Base-by-base conservation (phyloP, 2,329 filamentous ascomycete genomes). In the Juglanconis sp. region DNA sequence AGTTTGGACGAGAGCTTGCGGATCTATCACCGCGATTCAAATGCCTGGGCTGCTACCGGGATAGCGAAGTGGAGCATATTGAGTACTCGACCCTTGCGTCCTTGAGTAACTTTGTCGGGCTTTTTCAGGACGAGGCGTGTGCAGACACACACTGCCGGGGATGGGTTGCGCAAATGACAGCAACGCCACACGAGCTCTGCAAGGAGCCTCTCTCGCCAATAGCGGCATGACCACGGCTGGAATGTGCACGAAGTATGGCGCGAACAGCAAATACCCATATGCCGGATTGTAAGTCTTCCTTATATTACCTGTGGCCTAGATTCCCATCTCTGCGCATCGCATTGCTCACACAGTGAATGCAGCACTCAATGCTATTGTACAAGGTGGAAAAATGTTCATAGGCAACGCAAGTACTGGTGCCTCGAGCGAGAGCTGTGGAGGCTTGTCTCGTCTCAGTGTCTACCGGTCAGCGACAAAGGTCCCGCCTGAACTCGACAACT, bases 401-500 rank as follows among this genome's bases (percentile, higher is more conserved):
- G 53, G 65, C 30, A 52, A 59, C 1, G 64, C 67, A 36, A 56
- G 47, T n/a, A 17, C 68, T 5, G 76, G 75, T 8, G 68, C 78
- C 53, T 13, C 53, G 7, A 24, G 50, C 2, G 48, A 64, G 57
- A 54, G 44, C 11, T 67, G 65, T 47, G 65, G 65, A 15, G 59
- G 54, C 17, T 53, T 51, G n/a, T 51, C 44, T 15, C 53, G 56
- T 17, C 47, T 66, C 10, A 61, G 53, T 17, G 40, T 66, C 24
- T 66, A 69, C 50, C 49, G 50, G 17, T 60, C 63, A 31, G 52
- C 47, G 3, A 63, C 61, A 11, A 60, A 61, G 34, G 35, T 46
- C 11, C 38, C 42, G 35, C 61, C 63, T 3, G 35, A 42, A 3
- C 38, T 63, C 3, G 57, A 49, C 35, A 56, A 56, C 35, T 38